Conservation (phyloP, 148 eudicot genomes). For the Rhododendron ferrugineum region DNA sequence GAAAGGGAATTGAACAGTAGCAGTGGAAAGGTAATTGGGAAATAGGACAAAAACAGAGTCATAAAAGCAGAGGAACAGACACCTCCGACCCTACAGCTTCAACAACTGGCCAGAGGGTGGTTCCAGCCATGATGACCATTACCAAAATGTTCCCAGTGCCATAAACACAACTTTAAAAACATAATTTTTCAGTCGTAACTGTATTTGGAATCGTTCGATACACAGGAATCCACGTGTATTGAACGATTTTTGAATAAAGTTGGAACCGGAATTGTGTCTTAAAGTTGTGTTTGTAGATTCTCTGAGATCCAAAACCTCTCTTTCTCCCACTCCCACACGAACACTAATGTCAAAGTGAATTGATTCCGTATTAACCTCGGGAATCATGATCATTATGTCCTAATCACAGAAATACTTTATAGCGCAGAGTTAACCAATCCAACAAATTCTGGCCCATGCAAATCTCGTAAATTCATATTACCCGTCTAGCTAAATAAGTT, state of each 20-base stretch:
- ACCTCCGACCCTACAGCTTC: not conserved
- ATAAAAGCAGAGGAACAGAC: not conserved
- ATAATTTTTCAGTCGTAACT: no score
- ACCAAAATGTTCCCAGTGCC: not conserved
- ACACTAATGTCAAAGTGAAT: not conserved
- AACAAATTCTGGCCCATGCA: not conserved
- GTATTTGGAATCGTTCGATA: no score
- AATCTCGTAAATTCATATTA: not conserved
- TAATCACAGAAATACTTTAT: not conserved
- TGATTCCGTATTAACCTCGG: not conserved
- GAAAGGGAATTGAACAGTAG: not conserved
- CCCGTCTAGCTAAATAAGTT: no score
- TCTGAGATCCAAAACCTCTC: not conserved
- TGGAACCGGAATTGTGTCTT: not conserved
- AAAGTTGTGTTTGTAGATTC: not conserved
- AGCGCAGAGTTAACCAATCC: not conserved
- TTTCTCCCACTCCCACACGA: not conserved
- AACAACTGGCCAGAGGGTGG: not conserved
- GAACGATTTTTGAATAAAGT: no score
- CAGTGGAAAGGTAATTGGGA: not conserved
- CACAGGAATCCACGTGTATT: no score
- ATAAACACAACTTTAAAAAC: no score
- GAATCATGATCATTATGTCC: not conserved
- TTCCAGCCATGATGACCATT: not conserved
- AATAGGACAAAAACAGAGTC: not conserved